These are phyloP conservation scores for Hemisphaericaspora xylofermentans DNA, from an alignment of 1,139 yeast genomes.

Conservation along the genomic window DNA sequence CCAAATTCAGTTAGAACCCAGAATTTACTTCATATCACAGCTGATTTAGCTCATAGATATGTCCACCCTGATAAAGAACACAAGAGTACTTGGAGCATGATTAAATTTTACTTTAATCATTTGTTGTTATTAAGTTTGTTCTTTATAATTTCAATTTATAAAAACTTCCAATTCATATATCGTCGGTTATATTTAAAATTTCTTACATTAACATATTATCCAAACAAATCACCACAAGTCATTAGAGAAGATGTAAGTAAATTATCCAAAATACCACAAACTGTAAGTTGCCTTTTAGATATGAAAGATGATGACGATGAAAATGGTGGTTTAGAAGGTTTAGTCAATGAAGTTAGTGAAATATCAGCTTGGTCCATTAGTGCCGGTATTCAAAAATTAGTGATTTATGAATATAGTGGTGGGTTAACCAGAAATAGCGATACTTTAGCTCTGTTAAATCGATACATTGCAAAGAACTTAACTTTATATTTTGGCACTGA, in stretches of 20 bases:
- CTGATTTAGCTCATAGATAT: slow-evolving; percentile 11
- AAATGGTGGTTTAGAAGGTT: slow-evolving; percentile 84
- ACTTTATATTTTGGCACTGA: slow-evolving; percentile 74
- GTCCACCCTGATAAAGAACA: slow-evolving; percentile 6
- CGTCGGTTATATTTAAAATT: slow-evolving; percentile 58
- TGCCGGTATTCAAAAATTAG: slow-evolving; percentile 70
- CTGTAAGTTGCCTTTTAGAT: slow-evolving; percentile 70
- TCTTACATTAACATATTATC: slow-evolving; percentile 68
- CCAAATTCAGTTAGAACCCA: slow-evolving; percentile 12
- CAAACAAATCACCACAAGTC: slow-evolving; percentile 80
- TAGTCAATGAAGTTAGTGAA: slow-evolving; percentile 75
- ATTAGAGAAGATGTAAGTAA: slow-evolving; percentile 80
- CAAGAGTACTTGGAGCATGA: slow-evolving; percentile 6
- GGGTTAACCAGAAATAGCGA: slow-evolving; percentile 42
- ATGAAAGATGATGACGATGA: slow-evolving; percentile 75
- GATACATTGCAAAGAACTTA: slow-evolving; percentile 60
- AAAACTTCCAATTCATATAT: slow-evolving; percentile 52
- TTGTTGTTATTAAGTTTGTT: slow-evolving; percentile 52
- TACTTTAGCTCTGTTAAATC: slow-evolving; percentile 55
- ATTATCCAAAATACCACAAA: slow-evolving; percentile 72
- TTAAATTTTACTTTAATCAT: slow-evolving; percentile 20
- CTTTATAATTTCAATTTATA: slow-evolving; percentile 53
- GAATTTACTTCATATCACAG: slow-evolving; percentile 10
- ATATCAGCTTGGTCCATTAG: slow-evolving; percentile 85
- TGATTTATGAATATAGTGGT: slow-evolving; percentile 82